These are phyloP conservation scores for Chamaenerion angustifolium DNA, from an alignment of 345 rosid genomes.

Conservation along the genomic window DNA sequence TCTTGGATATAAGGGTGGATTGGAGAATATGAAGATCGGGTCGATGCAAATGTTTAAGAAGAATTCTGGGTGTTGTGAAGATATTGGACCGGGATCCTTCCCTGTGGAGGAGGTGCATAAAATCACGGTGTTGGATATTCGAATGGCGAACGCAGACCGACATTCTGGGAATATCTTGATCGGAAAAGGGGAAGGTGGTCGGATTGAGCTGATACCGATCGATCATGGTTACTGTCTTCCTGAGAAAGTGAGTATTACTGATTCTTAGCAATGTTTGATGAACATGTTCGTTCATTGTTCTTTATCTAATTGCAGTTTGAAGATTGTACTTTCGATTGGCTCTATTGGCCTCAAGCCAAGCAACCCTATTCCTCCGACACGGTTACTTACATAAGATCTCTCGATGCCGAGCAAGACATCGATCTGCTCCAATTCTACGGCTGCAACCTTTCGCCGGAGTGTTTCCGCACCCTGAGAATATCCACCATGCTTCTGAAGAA, in stretches of 20 bases:
- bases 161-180: conserved; percentile 82
- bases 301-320: too few species aligned
- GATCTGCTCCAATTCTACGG: conserved; percentile 52
- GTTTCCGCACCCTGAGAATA: conserved; percentile 50
- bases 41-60: conserved; percentile 87
- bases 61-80: conserved; percentile 77
- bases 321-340: conserved; percentile 69
- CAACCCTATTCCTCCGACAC: conserved; percentile 45
- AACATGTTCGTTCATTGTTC: too few species aligned
- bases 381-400: conserved; percentile 45
- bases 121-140: conserved; percentile 73
- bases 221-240: conserved; percentile 98
- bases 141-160: conserved; percentile 87
- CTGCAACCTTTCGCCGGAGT: conserved; percentile 55
- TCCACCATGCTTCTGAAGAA: conserved; percentile 89
- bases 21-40: conserved; percentile 54
- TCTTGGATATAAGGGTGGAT: conserved; percentile 21
- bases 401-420: conserved; percentile 68
- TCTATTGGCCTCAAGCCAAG: conserved; percentile 91
- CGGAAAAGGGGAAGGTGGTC: conserved; percentile 40
- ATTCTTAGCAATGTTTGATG: too few species aligned
- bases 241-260: conserved; percentile 49
- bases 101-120: conserved; percentile 83
- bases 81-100: conserved; percentile 65
- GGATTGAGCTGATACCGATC: conserved; percentile 60